Conservation (phyloP, 31 red algal species). For the Asparagopsis taxiformis region DNA sequence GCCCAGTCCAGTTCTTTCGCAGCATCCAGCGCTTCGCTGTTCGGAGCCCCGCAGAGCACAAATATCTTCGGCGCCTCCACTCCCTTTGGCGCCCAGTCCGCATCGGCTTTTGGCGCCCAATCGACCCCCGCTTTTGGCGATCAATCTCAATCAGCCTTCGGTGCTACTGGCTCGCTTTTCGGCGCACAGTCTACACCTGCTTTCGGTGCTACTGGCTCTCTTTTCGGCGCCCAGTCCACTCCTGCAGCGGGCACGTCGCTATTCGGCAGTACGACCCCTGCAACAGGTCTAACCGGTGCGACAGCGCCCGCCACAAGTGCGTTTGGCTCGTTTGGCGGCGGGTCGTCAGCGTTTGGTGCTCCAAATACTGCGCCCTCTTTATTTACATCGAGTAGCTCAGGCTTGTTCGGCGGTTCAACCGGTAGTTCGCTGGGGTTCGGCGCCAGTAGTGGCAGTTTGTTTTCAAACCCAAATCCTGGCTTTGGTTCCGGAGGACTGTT, state of each 20-base stretch:
- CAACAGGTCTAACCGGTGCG: conserved; percentile 8
- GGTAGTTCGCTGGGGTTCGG: too few relatives aligned
- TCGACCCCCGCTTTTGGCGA: conserved; percentile 28
- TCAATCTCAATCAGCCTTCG: conserved; percentile 1
- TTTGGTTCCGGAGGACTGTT: background rate
- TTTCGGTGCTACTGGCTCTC: conserved; percentile 23
- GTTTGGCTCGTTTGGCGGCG: conserved; percentile 1
- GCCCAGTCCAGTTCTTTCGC: background rate
- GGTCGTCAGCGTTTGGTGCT: background rate
- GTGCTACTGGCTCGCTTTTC: conserved; percentile 1
- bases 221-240: conserved; percentile 13
- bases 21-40: background rate
- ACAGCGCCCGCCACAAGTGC: conserved; percentile 1
- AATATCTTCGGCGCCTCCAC: too few relatives aligned
- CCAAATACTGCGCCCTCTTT: background rate
- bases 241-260: background rate
- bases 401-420: too few relatives aligned
- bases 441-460: background rate
- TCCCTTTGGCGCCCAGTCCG: conserved; percentile 7
- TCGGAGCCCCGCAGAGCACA: conserved; percentile 1
- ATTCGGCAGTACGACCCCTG: conserved; percentile 17
- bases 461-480: background rate
- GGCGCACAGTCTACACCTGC: conserved; percentile 17
- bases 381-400: background rate
- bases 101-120: conserved; percentile 11